Conservation (phyloP, 176 grass and related monocot species). For the Oryza australiensis region DNA sequence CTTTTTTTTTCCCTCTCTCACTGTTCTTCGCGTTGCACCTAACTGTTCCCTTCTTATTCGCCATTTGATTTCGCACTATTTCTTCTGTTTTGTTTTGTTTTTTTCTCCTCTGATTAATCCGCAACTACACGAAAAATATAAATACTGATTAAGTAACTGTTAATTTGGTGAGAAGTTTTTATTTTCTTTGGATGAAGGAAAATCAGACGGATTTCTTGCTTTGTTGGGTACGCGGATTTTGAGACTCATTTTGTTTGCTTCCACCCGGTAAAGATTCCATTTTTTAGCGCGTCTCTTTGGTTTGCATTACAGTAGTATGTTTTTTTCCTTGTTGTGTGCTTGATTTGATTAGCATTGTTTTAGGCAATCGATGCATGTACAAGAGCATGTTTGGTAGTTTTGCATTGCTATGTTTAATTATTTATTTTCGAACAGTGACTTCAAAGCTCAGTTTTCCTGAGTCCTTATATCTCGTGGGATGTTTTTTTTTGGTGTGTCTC, state of each 20-base stretch:
- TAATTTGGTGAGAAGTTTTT: background rate
- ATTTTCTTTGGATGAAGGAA: too few species aligned
- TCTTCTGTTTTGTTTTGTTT: background rate
- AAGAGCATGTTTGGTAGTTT: background rate
- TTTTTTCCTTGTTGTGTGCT: background rate
- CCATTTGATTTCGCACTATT: background rate
- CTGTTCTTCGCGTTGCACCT: background rate
- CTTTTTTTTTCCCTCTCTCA: background rate
- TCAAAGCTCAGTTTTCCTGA: background rate
- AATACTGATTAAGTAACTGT: background rate
- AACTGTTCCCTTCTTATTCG: background rate
- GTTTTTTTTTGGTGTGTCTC: background rate
- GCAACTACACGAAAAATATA: background rate
- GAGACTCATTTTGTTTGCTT: background rate
- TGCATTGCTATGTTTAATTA: background rate
- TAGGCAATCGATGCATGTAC: background rate
- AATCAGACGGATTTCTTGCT: background rate
- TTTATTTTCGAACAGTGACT: background rate
- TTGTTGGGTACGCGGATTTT: background rate
- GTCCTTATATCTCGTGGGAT: background rate
- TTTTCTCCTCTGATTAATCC: background rate
- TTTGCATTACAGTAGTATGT: background rate
- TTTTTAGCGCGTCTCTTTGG: background rate
- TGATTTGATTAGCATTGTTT: background rate
- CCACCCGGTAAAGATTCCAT: background rate